Evolutionary conservation across 1,139 yeast species (phyloP), one percentile per base, ranked within the genome.

Genomic region (Yamadazyma atlantica): DNA sequence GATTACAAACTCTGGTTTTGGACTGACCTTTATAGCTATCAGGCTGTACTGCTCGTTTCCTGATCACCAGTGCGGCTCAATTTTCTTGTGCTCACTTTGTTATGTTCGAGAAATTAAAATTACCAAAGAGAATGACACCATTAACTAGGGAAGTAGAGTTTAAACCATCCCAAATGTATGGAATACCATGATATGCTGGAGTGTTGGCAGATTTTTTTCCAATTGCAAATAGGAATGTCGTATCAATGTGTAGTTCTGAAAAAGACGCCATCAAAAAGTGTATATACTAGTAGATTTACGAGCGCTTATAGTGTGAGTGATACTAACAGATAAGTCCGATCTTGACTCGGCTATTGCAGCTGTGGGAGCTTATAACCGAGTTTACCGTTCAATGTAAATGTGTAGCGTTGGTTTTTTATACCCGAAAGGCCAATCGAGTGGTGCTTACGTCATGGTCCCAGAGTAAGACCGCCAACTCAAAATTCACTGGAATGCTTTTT

Each of bases 401-500:
- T 4, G 12, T 23, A 23, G 6, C 26, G 26, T 23, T 23, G 12
- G 5, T 8, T 7, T 23, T 23, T n/a, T 10, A 23, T 8, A 23
- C 26, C 5, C 6, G 26, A 23, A 8, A 10, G 12, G 6, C 26
- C 26, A 23, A 23, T 7, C 5, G n/a, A 11, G 26, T 19, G 6
- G 22, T 19, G 9, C 22, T 19, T 19, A 19, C 22, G 22, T 19
- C 24, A 8, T 12, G 18, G n/a, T n/a, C n/a, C n/a, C n/a, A n/a
- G n/a, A n/a, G n/a, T n/a, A n/a, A n/a, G 16, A 30, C 16, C 17
- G 25, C 18, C 21, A 19, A 30, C 21, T 10, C 10, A 30, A 32
- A 23, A 21, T 38, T 38, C 22, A 31, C 38, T 12, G 23, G 33
- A 16, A 5, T 38, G 9, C 8, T 42, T 6, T 16, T 19, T 5